Percentiles rank a stretch among this genome's conserved stretches.
Conservation (phyloP, 2,329 filamentous ascomycete species). For the Colletotrichum karsti region DNA sequence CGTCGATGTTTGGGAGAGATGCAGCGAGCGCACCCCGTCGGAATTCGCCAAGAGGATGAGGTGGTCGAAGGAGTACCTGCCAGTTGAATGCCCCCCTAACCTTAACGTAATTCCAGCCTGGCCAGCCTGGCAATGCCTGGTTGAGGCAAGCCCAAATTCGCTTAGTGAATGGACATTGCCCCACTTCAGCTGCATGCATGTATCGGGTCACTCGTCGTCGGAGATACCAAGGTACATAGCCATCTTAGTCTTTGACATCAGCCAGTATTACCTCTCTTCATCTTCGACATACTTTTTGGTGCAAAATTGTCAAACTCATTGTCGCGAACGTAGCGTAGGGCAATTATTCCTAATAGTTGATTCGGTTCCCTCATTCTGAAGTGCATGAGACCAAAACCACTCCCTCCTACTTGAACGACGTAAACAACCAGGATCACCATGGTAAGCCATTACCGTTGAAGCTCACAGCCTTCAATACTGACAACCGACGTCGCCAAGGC, state of each 20-base stretch:
- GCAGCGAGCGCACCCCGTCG: constrained; percentile 11
- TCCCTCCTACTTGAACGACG: not conserved
- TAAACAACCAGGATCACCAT: constrained; percentile 11
- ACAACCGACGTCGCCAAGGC: constrained; percentile 59
- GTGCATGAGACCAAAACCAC: no score
- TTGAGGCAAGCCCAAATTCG: not conserved
- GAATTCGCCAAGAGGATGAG: constrained; percentile 28
- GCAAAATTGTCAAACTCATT: no score
- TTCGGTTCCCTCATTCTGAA: not conserved
- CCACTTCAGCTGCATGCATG: constrained; percentile 3
- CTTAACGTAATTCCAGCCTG: constrained; percentile 27
- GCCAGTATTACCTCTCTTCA: not conserved
- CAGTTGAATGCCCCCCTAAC: constrained; percentile 25
- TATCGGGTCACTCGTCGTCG: constrained; percentile 8
- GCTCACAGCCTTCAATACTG: not conserved
- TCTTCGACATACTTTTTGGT: not conserved
- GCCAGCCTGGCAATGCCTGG: constrained; percentile 20
- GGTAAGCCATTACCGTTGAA: constrained; percentile 1
- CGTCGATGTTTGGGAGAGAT: constrained; percentile 1
- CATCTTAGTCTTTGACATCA: not conserved
- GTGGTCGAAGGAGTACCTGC: constrained; percentile 27
- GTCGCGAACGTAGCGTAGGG: no score
- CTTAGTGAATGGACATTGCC: constrained; percentile 12
- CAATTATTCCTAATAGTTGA: no score
- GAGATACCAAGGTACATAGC: not conserved